These are phyloP conservation scores for Lagenaria siceraria DNA, from an alignment of 306 rosid species.

Conservation along the genomic window DNA sequence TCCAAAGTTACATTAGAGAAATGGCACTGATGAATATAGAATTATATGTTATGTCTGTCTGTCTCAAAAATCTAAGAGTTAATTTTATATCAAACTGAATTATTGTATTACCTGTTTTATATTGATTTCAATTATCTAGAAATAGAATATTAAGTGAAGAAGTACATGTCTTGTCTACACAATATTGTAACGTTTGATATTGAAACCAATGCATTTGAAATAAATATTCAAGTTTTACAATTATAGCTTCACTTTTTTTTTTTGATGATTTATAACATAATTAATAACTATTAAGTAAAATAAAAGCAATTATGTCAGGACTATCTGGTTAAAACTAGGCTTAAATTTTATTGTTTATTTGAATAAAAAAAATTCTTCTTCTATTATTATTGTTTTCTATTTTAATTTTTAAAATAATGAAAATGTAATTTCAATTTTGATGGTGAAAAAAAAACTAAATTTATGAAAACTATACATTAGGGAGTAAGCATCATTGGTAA, in stretches of 20 bases:
- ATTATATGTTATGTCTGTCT: background rate
- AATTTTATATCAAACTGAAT: background rate
- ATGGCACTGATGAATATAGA: background rate
- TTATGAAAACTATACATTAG: background rate
- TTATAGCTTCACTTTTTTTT: background rate
- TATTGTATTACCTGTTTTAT: background rate
- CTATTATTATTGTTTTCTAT: background rate
- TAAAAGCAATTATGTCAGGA: background rate
- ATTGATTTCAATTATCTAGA: background rate
- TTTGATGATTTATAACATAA: background rate
- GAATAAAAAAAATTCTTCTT: background rate
- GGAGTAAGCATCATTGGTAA: background rate
- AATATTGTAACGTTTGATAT: background rate
- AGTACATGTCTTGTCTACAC: background rate
- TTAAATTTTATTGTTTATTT: background rate
- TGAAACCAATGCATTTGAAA: background rate
- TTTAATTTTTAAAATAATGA: background rate
- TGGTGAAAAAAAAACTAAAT: background rate
- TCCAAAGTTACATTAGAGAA: background rate
- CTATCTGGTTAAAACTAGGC: background rate
- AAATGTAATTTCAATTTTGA: background rate
- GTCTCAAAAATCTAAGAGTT: background rate
- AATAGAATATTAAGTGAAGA: background rate
- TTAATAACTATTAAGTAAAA: background rate
- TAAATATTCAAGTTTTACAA: background rate